Percentiles rank a stretch among this genome's conserved stretches.
These are phyloP conservation scores for Lichtheimia ramosa DNA, from an alignment of 371 early-diverging fungal species.

Conservation along the genomic window DNA sequence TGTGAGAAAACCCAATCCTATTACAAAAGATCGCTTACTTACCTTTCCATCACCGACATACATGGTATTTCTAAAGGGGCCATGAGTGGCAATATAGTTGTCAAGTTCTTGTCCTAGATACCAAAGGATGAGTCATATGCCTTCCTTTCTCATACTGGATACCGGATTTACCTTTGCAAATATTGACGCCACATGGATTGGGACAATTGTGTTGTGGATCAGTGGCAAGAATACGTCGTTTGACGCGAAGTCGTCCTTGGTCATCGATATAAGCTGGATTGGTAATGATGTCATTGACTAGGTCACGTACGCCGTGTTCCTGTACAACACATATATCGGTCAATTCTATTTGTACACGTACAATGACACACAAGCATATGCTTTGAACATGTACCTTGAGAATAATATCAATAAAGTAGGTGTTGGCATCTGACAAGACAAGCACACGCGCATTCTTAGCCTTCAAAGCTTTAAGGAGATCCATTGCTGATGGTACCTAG, in stretches of 20 bases:
- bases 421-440: conserved; percentile 77
- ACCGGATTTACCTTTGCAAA: conserved; percentile 66
- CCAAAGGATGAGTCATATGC: too few relatives aligned
- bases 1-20: not conserved
- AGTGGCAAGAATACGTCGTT: conserved; percentile 44
- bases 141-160: not conserved
- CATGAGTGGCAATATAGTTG: conserved; percentile 26
- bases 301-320: conserved; percentile 55
- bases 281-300: conserved; percentile 65
- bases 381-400: conserved; percentile 14
- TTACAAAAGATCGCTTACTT: conserved; percentile 3
- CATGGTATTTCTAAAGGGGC: conserved; percentile 28
- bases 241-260: conserved; percentile 53
- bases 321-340: conserved; percentile 15
- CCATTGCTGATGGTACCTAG: conserved; percentile 58
- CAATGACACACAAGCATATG: too few relatives aligned
- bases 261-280: conserved; percentile 67
- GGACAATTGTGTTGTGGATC: conserved; percentile 62
- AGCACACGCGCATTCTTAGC: conserved; percentile 54
- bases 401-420: conserved; percentile 69
- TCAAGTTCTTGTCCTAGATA: conserved; percentile 46
- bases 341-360: too few relatives aligned
- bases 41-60: conserved; percentile 50
- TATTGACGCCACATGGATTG: conserved; percentile 66
- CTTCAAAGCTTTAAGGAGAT: conserved; percentile 46